Percentiles rank a stretch among this genome's conserved stretches.
phyloP scores from a whole-genome alignment of 164 flowering plant genomes.

The Brasenia schreberi region DNA sequence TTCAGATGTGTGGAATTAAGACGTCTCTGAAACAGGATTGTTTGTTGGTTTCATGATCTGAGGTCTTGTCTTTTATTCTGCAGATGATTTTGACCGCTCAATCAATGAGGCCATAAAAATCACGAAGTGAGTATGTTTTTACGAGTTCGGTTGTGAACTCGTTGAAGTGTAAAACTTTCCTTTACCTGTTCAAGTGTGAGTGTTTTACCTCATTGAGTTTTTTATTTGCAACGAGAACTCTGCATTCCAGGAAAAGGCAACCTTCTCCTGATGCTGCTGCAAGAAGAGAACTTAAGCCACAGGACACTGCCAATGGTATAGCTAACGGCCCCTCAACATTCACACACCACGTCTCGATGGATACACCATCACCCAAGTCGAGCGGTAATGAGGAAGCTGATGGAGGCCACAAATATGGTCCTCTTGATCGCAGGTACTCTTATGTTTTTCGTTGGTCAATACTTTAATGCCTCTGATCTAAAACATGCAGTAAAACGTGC shows the following conservation, averaged over 20 bases:
- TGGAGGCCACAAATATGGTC: constrained; percentile 35
- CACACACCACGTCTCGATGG: constrained; percentile 18
- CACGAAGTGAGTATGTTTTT: constrained; percentile 52
- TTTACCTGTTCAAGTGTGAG: too few species aligned
- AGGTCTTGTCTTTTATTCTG: constrained; percentile 1
- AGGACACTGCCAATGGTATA: constrained; percentile 55
- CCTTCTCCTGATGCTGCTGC: constrained; percentile 56
- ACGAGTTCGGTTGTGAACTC: too few species aligned
- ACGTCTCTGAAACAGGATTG: too few species aligned
- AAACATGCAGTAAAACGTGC: too few species aligned
- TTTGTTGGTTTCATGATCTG: background rate
- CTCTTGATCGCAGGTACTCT: constrained; percentile 61
- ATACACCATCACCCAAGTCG: constrained; percentile 45
- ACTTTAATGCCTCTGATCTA: background rate
- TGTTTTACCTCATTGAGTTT: too few species aligned
- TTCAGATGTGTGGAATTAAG: too few species aligned
- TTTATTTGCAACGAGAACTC: background rate
- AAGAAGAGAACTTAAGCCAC: constrained; percentile 46
- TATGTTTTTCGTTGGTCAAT: background rate
- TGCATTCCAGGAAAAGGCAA: constrained; percentile 34
- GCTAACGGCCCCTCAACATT: constrained; percentile 41
- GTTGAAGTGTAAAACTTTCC: too few species aligned
- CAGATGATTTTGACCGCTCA: constrained; percentile 94
- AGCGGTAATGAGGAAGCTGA: constrained; percentile 46
- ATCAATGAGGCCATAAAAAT: constrained; percentile 94